phyloP scores from a whole-genome alignment of 2,329 filamentous ascomycete genomes.

The Xylariaceae sp. region DNA sequence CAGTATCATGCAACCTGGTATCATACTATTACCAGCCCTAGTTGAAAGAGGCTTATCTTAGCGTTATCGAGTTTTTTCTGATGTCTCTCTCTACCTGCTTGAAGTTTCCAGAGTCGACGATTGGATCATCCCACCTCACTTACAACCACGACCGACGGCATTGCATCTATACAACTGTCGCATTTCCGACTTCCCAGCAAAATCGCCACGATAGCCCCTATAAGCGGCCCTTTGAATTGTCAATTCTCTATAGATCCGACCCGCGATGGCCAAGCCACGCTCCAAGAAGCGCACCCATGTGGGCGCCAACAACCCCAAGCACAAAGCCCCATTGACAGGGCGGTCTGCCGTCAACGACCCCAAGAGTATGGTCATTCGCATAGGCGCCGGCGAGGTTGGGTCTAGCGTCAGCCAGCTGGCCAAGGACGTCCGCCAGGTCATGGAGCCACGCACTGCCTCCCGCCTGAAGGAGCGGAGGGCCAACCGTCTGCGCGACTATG shows the following conservation, averaged over 20 bases:
- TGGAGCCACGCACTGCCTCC: conserved; percentile 92
- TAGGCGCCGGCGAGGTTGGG: conserved; percentile 90
- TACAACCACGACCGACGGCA: too few species aligned
- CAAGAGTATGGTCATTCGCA: conserved; percentile 98
- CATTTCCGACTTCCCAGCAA: too few species aligned
- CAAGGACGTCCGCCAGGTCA: conserved; percentile 84
- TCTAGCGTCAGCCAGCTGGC: conserved; percentile 88
- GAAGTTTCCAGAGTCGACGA: too few species aligned
- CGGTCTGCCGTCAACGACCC: conserved; percentile 67
- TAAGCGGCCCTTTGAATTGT: too few species aligned
- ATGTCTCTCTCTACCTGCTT: too few species aligned
- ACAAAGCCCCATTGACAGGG: conserved; percentile 47
- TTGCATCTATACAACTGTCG: too few species aligned
- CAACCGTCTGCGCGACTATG: conserved; percentile 87
- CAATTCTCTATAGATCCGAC: not conserved
- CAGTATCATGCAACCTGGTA: too few species aligned
- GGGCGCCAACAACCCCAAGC: conserved; percentile 59
- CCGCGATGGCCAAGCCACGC: conserved; percentile 70
- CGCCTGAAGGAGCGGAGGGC: conserved; percentile 83
- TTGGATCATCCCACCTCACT: too few species aligned
- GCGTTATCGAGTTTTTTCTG: too few species aligned
- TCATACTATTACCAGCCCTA: too few species aligned
- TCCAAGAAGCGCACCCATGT: conserved; percentile 87
- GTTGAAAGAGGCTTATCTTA: too few species aligned
- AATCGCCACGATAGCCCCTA: too few species aligned